Evolutionary conservation across 2,329 filamentous ascomycete genomes (phyloP).

Genomic region (Xylariaceae sp.): DNA sequence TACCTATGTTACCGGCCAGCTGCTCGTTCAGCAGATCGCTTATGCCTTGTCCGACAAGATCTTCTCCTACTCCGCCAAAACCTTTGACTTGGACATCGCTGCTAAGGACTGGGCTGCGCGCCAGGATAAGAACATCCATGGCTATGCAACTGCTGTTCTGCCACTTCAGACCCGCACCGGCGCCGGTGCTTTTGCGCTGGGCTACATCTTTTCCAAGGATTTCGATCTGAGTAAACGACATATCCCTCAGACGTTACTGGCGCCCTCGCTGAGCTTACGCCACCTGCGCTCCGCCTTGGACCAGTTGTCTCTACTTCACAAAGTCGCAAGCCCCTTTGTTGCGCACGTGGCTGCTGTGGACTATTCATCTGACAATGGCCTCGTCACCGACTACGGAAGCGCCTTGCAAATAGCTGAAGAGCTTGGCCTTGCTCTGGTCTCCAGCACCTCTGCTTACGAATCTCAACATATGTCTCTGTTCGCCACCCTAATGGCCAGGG

Average conservation of each 20-base stretch:
- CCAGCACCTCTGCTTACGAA: slow-evolving; percentile 83
- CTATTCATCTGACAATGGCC: slow-evolving; percentile 63
- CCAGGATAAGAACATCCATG: slow-evolving; percentile 73
- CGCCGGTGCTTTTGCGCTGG: slow-evolving; percentile 84
- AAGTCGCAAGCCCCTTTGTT: slow-evolving; percentile 86
- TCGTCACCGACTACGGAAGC: slow-evolving; percentile 83
- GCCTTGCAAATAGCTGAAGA: slow-evolving; percentile 82
- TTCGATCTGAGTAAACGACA: slow-evolving; percentile 89
- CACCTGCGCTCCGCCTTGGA: slow-evolving; percentile 81
- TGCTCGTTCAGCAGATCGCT: slow-evolving; percentile 91
- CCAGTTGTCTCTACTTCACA: slow-evolving; percentile 86
- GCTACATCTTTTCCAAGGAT: slow-evolving; percentile 97
- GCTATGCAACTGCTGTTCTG: slow-evolving; percentile 72
- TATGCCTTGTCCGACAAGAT: slow-evolving; percentile 95
- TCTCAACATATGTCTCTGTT: slow-evolving; percentile 94
- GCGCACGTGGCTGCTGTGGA: slow-evolving; percentile 90
- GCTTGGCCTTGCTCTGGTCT: slow-evolving; percentile 78
- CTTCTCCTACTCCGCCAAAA: slow-evolving; percentile 92
- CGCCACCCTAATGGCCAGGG: slow-evolving; percentile 71
- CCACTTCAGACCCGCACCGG: slow-evolving; percentile 83
- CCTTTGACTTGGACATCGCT: slow-evolving; percentile 84
- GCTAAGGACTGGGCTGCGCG: slow-evolving; percentile 70
- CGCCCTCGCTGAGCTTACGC: slow-evolving; percentile 75
- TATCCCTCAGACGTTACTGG: slow-evolving; percentile 85
- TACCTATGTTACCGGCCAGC: slow-evolving; percentile 89